These are phyloP conservation scores for Alternaria gansuensis DNA, from an alignment of 2,329 filamentous ascomycete genomes.

Conservation along the genomic window DNA sequence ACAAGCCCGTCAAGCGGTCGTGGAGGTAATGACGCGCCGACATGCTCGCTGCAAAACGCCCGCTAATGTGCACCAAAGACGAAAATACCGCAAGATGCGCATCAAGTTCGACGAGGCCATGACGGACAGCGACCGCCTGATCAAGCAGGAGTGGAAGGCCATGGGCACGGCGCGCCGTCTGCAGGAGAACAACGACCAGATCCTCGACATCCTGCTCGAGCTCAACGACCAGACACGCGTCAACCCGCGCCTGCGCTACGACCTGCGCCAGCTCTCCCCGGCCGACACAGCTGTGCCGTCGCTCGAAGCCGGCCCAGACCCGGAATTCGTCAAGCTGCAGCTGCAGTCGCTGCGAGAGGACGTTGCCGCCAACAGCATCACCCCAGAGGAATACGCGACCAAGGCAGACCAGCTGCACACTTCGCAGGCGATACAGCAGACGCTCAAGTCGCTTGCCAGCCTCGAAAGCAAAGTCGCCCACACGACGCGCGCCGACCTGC, in stretches of 20 bases:
- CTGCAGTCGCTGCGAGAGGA: constrained; percentile 50
- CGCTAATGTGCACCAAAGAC: constrained; percentile 56
- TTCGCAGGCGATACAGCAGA: constrained; percentile 35
- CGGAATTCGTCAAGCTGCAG: constrained; percentile 37
- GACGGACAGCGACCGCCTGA: constrained; percentile 82
- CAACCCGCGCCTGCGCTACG: constrained; percentile 75
- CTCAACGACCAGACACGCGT: constrained; percentile 87
- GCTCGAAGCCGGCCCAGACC: constrained; percentile 35
- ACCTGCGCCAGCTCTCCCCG: constrained; percentile 63
- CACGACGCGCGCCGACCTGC: constrained; percentile 42
- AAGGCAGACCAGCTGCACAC: constrained; percentile 43
- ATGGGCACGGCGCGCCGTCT: constrained; percentile 82
- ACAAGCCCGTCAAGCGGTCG: constrained; percentile 49
- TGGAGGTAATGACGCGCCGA: constrained; percentile 46
- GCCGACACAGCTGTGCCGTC: constrained; percentile 40
- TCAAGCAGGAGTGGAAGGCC: constrained; percentile 81
- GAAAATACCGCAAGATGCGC: constrained; percentile 95
- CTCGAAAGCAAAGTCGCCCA: constrained; percentile 56
- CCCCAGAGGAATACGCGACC: constrained; percentile 42
- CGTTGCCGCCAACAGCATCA: constrained; percentile 42
- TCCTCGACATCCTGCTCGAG: constrained; percentile 88
- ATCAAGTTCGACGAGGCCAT: constrained; percentile 79
- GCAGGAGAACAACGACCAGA: constrained; percentile 88
- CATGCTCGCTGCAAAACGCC: background rate
- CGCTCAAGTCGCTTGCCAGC: constrained; percentile 46